phyloP scores from a whole-genome alignment of 2,329 filamentous ascomycete genomes.

The Pyricularia grisea region DNA sequence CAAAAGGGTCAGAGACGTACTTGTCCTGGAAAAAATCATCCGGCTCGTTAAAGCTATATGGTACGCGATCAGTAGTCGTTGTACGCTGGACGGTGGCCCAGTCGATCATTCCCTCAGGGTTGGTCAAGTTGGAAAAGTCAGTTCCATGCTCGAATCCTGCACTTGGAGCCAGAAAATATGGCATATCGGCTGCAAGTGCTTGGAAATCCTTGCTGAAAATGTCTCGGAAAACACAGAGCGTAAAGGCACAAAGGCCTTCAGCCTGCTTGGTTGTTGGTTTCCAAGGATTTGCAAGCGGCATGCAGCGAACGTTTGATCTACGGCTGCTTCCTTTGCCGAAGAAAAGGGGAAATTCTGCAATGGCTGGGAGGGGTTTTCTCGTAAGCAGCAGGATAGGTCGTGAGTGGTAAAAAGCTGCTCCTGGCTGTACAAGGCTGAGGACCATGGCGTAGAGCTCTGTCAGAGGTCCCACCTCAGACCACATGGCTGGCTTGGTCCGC shows the following conservation, averaged over 20 bases:
- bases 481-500: constrained; percentile 68
- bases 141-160: background rate
- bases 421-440: constrained; percentile 47
- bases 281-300: constrained; percentile 33
- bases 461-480: constrained; percentile 44
- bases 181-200: constrained; percentile 50
- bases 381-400: constrained; percentile 64
- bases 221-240: constrained; percentile 67
- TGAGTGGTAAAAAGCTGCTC: constrained; percentile 47
- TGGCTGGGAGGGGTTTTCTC: constrained; percentile 48
- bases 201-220: constrained; percentile 85
- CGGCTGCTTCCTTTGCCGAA: constrained; percentile 47
- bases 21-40: constrained; percentile 42
- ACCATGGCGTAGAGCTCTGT: constrained; percentile 49
- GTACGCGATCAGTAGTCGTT: constrained; percentile 16
- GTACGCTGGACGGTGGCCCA: constrained; percentile 16
- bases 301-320: constrained; percentile 46
- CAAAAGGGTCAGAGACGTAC: constrained; percentile 46
- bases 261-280: constrained; percentile 32
- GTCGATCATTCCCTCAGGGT: constrained; percentile 8
- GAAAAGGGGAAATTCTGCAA: constrained; percentile 64
- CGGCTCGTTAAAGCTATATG: constrained; percentile 31
- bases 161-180: constrained; percentile 72
- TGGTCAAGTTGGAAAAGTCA: background rate
- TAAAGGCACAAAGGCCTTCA: constrained; percentile 58